These are phyloP conservation scores for Fusarium phyllophilum DNA, from an alignment of 2,329 filamentous ascomycete genomes.

Conservation along the genomic window DNA sequence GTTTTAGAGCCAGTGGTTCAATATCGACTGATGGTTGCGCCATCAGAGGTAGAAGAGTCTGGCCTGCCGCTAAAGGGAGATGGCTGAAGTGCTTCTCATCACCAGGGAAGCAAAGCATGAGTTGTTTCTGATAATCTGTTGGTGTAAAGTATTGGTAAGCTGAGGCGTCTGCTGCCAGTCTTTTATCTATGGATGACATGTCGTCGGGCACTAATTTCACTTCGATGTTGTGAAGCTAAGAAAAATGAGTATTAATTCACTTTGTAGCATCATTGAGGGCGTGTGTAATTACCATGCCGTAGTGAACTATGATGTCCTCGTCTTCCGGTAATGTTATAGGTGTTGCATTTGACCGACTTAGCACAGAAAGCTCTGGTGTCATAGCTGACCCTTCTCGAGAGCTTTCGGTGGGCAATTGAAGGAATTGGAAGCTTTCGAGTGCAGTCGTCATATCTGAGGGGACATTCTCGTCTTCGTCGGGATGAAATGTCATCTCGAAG, in stretches of 20 bases:
- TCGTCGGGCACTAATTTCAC: constrained; percentile 5
- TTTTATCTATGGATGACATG: neutral
- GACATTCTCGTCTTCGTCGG: neutral
- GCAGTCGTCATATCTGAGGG: fast-evolving
- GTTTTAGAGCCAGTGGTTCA: neutral
- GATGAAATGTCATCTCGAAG: neutral
- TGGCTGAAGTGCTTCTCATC: neutral
- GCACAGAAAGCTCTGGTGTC: neutral
- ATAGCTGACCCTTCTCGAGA: neutral
- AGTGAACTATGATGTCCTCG: neutral
- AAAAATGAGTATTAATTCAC: neutral
- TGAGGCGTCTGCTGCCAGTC: neutral
- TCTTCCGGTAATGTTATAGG: neutral
- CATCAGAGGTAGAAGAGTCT: neutral
- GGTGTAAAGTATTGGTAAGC: neutral
- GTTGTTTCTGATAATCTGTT: neutral
- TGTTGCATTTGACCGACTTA: neutral
- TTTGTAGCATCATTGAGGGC: fast-evolving
- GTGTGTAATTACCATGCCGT: neutral
- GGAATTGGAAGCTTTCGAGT: neutral
- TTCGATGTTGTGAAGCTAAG: constrained; percentile 11
- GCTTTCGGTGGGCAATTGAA: neutral
- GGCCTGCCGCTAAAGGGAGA: neutral
- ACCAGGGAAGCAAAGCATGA: constrained; percentile 6
- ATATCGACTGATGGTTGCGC: neutral